Evolutionary conservation across 1,284 basidiomycete genomes (phyloP), one percentile per base, ranked within the genome.

Genomic region (Trametes polyzona): DNA sequence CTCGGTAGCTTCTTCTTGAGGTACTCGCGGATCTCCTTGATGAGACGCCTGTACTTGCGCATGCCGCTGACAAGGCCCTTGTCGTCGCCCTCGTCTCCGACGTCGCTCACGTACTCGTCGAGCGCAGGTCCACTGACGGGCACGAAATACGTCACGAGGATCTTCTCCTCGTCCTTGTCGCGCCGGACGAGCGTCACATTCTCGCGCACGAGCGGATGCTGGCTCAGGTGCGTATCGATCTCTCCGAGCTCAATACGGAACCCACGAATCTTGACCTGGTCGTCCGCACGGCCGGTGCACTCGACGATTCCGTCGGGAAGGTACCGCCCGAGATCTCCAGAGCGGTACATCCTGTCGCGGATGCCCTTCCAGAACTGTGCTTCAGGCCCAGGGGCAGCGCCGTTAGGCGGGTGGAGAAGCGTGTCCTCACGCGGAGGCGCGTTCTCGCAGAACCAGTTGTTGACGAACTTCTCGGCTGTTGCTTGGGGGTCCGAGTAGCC

Each of bases 91-190:
- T 75, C 84, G 11, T 85, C 88, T 2, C 78, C 78, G 2, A 84
- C 78, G 48, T 92, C 91, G 66, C 88, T 93, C 46, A 89, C 87
- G 67, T 89, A 87, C 16, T 81, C 92, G 47, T 87, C 85, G 61
- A 98, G 76, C 42, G 78, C 79, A 11, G 86, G 79, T 0, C 87
- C 87, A 35, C 87, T 82, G 37, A 94, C 77, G 16, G 96, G 97
- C n/a, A 99, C 97, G 70, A 99, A 96, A 76, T 99, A 99, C 69
- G 92, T 94, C 55, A 99, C 93, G 12, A 99, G 86, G 30, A 98
- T 96, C 81, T 99, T 99, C 78, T 99, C 97, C 75, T 99, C 97
- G 75, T 99, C 95, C 80, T 99, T 99, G 78, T 99, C 96, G 71
- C 97, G 83, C 68, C 97, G 81, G 24, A 99, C 96, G 46, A 99